Evolutionary conservation across 768 basidiomycete genomes (phyloP).

Genomic region (Steccherinum ochraceum): DNA sequence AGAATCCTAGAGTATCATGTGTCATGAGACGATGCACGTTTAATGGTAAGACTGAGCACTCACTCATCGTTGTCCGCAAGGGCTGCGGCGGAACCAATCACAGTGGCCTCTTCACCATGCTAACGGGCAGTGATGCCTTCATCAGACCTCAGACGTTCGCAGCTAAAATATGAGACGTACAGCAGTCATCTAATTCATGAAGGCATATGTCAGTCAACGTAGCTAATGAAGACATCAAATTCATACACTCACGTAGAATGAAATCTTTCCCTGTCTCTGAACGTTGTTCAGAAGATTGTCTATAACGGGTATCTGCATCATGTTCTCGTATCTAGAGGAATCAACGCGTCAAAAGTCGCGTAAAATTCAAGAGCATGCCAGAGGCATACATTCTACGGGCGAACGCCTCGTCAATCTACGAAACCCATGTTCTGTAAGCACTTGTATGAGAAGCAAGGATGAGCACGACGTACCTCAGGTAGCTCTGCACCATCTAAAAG

Average conservation of each 20-base stretch:
- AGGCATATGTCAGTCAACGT: background rate
- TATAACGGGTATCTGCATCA: slow-evolving; percentile 74
- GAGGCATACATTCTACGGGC: slow-evolving; percentile 52
- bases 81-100: slow-evolving; percentile 85
- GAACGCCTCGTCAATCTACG: slow-evolving; percentile 47
- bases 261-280: slow-evolving; percentile 90
- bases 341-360: background rate
- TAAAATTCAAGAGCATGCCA: background rate
- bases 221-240: background rate
- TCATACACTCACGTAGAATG: slow-evolving; percentile 76
- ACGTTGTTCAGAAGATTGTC: slow-evolving; percentile 89
- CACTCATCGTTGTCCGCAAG: slow-evolving; percentile 81
- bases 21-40: no score
- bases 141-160: no score
- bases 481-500: slow-evolving; percentile 66
- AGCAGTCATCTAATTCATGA: slow-evolving; percentile 82
- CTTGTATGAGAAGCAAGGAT: slow-evolving; percentile 8
- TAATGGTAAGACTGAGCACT: no score
- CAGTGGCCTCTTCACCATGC: slow-evolving; percentile 89
- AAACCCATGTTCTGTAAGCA: no score
- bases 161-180: slow-evolving; percentile 52
- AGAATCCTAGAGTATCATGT: no score
- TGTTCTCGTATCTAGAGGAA: slow-evolving; percentile 58
- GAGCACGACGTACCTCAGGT: slow-evolving; percentile 53
- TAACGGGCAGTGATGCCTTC: no score